phyloP scores from a whole-genome alignment of 2,329 filamentous ascomycete species.

The Colletotrichum agaves region DNA sequence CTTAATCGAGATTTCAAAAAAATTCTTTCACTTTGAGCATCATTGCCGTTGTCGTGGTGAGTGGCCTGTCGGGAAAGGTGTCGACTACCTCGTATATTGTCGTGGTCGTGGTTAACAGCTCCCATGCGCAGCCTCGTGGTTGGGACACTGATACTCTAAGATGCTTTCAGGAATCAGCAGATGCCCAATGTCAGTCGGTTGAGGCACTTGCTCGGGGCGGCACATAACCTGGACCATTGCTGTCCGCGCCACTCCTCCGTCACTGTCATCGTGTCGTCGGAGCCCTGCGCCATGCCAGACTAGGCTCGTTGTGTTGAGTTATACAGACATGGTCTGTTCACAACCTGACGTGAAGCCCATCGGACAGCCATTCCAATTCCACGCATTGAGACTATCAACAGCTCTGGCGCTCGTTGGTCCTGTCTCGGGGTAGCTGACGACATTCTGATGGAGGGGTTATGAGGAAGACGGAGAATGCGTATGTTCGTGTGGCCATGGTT shows the following conservation, averaged over 20 bases:
- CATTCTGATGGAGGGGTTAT: conserved; percentile 3
- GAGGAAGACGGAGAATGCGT: not conserved
- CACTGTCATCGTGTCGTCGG: not conserved
- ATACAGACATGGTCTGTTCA: not conserved
- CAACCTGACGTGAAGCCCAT: not conserved
- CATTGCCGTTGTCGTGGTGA: not conserved
- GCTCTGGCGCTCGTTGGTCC: too few relatives aligned
- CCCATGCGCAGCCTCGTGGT: not conserved
- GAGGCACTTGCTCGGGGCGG: not conserved
- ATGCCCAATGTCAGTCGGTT: too few relatives aligned
- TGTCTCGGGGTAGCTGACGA: not conserved
- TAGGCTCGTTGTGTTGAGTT: not conserved
- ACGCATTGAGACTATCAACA: not conserved
- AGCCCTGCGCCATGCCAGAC: not conserved
- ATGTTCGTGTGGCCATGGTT: not conserved
- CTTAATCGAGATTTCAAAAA: not conserved
- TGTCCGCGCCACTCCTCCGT: not conserved
- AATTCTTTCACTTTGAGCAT: not conserved
- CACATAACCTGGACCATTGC: not conserved
- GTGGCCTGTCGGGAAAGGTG: not conserved
- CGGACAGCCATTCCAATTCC: conserved; percentile 6
- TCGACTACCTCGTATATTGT: not conserved
- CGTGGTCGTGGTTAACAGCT: not conserved
- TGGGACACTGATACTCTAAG: not conserved
- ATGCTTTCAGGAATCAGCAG: not conserved